Evolutionary conservation across 148 eudicot species (phyloP).

Genomic region (Fallopia convolvulus): DNA sequence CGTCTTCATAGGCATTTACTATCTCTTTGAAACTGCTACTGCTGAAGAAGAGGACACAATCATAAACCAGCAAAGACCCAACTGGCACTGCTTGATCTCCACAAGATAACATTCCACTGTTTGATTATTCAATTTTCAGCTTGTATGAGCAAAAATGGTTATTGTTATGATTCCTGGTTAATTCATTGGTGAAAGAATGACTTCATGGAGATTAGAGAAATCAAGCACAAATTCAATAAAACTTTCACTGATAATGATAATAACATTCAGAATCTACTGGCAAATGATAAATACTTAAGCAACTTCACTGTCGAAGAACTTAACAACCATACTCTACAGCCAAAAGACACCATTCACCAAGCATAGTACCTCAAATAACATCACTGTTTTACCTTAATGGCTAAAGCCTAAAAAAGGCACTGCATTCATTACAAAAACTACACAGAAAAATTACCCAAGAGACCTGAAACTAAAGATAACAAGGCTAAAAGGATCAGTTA

Average conservation of each 20-base stretch:
- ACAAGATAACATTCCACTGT: background rate
- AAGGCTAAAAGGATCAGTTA: background rate
- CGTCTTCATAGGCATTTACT: slow-evolving; percentile 27
- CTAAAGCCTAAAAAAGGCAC: too few species aligned
- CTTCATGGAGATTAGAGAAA: background rate
- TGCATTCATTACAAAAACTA: background rate
- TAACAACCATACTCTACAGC: background rate
- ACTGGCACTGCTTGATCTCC: background rate
- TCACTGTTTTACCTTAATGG: background rate
- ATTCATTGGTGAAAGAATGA: background rate
- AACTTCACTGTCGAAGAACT: background rate
- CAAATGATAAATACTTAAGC: background rate
- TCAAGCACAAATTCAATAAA: background rate
- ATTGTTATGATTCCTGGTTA: background rate
- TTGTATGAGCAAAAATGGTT: too few species aligned
- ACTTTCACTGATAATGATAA: background rate
- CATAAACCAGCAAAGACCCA: slow-evolving; percentile 17
- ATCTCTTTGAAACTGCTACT: slow-evolving; percentile 24
- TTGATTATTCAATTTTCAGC: background rate
- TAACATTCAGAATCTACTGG: background rate
- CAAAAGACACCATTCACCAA: background rate
- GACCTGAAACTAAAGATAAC: background rate
- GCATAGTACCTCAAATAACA: background rate
- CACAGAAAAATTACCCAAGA: background rate
- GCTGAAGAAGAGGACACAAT: slow-evolving; percentile 20